Evolutionary conservation across 2,329 filamentous ascomycete species (phyloP), one percentile per base, ranked within the genome.

Genomic region (Curvularia verruculosa): DNA sequence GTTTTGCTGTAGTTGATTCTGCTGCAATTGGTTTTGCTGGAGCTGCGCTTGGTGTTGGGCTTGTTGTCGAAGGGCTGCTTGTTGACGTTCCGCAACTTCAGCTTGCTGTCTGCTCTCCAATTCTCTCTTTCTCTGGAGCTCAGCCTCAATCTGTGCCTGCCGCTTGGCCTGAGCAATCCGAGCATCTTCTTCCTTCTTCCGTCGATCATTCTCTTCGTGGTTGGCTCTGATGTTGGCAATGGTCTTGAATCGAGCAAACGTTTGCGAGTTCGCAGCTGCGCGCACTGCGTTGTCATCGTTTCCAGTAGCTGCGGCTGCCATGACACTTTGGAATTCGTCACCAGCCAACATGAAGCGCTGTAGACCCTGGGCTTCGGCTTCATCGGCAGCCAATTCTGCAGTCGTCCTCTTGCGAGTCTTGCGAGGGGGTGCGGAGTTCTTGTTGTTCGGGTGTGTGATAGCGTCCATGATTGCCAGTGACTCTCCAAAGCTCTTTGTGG

Each of bases 331-430:
- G 5, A 92, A 85, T 67, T 97, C 94, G 70, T 99, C 95, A 77
- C 93, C 87, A 21, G 91, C 88, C 49, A 98, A 87, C 92, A 99
- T 95, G 65, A 92, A 96, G 45, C 92, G 86, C 77, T 99, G 93
- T 63, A 92, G 88, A 57, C 92, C 91, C 21, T 93, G 94, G 0
- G 92, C 92, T 58, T 92, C 84, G 1, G 95, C 94, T 78, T 99
- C 93, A 71, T 99, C 95, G 7, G 94, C 94, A 8, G 92, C 95
- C 80, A 98, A 87, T 73, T 99, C 94, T 8, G 95, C 95, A 18
- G 96, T 89, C 0, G 95, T 99, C 60, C 94, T 87, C 82, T 99
- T 98, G 55, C 95, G 84, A 7, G 88, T 89, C 82, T 96, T 97
- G 3, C 92, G 92, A 58, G 89, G 85, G 0, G 95, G 94, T 9